Evolutionary conservation across 352 stramenopile genomes (phyloP).

Genomic region (Thalassiosira exigua): DNA sequence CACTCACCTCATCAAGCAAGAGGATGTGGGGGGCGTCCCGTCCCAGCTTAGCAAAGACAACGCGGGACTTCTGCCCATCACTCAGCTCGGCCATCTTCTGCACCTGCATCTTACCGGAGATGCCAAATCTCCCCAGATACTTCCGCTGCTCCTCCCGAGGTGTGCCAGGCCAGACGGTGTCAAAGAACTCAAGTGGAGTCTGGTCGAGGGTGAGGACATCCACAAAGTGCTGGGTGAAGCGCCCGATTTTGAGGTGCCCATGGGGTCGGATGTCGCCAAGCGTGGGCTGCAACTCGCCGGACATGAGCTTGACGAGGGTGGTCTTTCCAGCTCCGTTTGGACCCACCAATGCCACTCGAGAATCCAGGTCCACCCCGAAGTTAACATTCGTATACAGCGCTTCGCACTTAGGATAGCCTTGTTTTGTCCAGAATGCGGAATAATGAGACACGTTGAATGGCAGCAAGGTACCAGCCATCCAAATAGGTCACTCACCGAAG

Average conservation of each 20-base stretch:
- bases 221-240: constrained; percentile 98
- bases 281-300: constrained; percentile 92
- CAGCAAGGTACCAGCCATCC: no score
- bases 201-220: constrained; percentile 96
- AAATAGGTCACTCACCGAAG: constrained; percentile 89
- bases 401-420: constrained; percentile 89
- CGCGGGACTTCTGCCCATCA: constrained; percentile 93
- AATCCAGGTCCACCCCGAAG: constrained; percentile 97
- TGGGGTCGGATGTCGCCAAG: constrained; percentile 95
- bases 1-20: constrained; percentile 16
- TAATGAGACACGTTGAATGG: no score
- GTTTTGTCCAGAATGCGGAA: no score
- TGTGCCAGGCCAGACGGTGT: constrained; percentile 91
- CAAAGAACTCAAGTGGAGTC: constrained; percentile 97
- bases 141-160: constrained; percentile 93
- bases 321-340: constrained; percentile 94
- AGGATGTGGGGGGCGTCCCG: constrained; percentile 96
- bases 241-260: constrained; percentile 94
- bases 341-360: constrained; percentile 93
- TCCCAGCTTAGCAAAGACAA: constrained; percentile 98
- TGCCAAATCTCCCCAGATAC: constrained; percentile 96
- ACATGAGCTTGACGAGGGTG: constrained; percentile 92
- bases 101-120: constrained; percentile 94
- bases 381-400: constrained; percentile 93
- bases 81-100: constrained; percentile 93